Conservation (phyloP, 106 monocot species). For the Iris macrosiphon region DNA sequence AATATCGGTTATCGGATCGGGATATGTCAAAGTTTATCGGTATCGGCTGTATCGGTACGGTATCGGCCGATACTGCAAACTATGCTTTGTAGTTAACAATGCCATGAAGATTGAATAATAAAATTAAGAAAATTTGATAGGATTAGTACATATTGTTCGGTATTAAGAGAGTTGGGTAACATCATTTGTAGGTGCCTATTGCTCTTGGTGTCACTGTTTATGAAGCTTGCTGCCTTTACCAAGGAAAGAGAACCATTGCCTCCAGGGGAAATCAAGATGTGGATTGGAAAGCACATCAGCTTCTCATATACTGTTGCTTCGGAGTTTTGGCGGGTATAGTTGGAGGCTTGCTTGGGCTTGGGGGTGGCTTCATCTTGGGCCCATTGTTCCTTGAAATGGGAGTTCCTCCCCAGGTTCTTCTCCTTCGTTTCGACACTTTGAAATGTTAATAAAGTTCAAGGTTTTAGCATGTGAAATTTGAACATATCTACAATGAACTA, state of each 20-base stretch:
- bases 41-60: too few relatives aligned
- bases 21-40: too few relatives aligned
- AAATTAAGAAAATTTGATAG: too few relatives aligned
- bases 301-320: slow-evolving; percentile 42
- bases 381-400: slow-evolving; percentile 59
- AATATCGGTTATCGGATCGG: too few relatives aligned
- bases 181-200: slow-evolving; percentile 36
- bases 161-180: too few relatives aligned
- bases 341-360: slow-evolving; percentile 52
- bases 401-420: slow-evolving; percentile 44
- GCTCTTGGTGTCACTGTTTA: slow-evolving; percentile 38
- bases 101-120: too few relatives aligned
- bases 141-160: too few relatives aligned
- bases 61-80: too few relatives aligned
- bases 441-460: neutral
- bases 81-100: too few relatives aligned
- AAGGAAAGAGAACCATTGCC: slow-evolving; percentile 41
- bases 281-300: slow-evolving; percentile 50
- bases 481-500: too few relatives aligned
- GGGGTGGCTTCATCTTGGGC: slow-evolving; percentile 63
- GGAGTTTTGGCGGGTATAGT: slow-evolving; percentile 51
- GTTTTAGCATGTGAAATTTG: too few relatives aligned
- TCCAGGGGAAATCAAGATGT: slow-evolving; percentile 45
- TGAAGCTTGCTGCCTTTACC: slow-evolving; percentile 35
- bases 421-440: neutral